A percentile compares a stretch with the other conserved stretches of the same genome.
Conservation (phyloP, 306 rosid species). For the Trifolium dubium region DNA sequence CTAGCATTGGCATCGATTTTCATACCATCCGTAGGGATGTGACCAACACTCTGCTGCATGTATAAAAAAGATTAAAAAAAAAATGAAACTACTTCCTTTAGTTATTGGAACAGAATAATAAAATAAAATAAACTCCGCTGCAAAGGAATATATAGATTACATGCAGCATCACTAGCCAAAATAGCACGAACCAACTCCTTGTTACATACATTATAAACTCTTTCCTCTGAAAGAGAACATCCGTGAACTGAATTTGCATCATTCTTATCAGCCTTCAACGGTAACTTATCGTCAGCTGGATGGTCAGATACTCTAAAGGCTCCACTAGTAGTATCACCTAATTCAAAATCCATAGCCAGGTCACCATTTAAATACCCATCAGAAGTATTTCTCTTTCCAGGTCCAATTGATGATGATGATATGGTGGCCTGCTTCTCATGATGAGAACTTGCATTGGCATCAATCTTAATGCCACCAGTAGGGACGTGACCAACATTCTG, state of each 20-base stretch:
- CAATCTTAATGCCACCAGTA: conserved; percentile 43
- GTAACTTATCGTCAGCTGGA: conserved; percentile 41
- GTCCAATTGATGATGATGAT: conserved; percentile 43
- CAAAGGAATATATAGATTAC: conserved; percentile 41
- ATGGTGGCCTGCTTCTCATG: conserved; percentile 43
- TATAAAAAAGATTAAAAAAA: conserved; percentile 32
- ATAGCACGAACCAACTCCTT: conserved; percentile 42
- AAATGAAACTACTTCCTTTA: conserved; percentile 4
- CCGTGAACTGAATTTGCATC: conserved; percentile 44
- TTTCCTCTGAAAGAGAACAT: conserved; percentile 40
- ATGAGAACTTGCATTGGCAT: conserved; percentile 48
- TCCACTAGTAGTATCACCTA: conserved; percentile 39
- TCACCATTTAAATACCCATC: conserved; percentile 38
- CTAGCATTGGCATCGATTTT: conserved; percentile 48
- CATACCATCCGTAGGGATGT: conserved; percentile 45
- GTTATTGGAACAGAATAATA: background rate
- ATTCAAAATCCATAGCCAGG: conserved; percentile 40
- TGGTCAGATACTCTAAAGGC: conserved; percentile 33
- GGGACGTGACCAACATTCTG: conserved; percentile 48
- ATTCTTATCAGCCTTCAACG: conserved; percentile 41
- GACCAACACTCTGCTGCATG: conserved; percentile 48
- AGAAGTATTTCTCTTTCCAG: conserved; percentile 36
- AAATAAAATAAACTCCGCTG: conserved; percentile 1
- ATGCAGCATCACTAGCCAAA: conserved; percentile 42
- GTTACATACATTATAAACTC: conserved; percentile 25